Conservation (phyloP, 306 rosid species). For the Pachyrhizus erosus region DNA sequence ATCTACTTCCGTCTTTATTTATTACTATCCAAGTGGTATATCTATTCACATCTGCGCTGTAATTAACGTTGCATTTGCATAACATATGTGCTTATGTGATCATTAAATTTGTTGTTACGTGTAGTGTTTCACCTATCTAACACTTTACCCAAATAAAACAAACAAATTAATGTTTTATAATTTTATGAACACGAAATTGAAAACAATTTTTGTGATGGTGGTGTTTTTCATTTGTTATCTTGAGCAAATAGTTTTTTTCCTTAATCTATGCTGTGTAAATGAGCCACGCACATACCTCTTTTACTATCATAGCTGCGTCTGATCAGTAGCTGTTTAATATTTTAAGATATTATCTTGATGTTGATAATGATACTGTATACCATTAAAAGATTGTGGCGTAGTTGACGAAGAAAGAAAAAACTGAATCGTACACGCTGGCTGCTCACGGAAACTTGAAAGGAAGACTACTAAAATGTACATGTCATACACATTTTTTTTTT, state of each 20-base stretch:
- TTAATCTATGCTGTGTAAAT: not conserved
- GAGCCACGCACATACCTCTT: not conserved
- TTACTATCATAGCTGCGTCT: not conserved
- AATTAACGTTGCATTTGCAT: not conserved
- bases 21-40: too few relatives aligned
- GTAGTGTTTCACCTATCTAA: not conserved
- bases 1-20: too few relatives aligned
- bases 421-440: conserved; percentile 3
- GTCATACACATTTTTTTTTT: not conserved
- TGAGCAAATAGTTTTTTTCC: not conserved
- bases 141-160: not conserved
- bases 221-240: not conserved
- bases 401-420: not conserved
- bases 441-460: not conserved
- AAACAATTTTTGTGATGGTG: not conserved
- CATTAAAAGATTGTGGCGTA: not conserved
- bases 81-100: not conserved
- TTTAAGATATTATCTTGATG: not conserved
- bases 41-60: not conserved
- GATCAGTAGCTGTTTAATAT: not conserved
- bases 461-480: not conserved
- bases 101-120: not conserved
- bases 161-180: not conserved
- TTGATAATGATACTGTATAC: not conserved
- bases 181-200: not conserved